Conservation (phyloP, 2,329 filamentous ascomycete species). For the Aureobasidium sp. region DNA sequence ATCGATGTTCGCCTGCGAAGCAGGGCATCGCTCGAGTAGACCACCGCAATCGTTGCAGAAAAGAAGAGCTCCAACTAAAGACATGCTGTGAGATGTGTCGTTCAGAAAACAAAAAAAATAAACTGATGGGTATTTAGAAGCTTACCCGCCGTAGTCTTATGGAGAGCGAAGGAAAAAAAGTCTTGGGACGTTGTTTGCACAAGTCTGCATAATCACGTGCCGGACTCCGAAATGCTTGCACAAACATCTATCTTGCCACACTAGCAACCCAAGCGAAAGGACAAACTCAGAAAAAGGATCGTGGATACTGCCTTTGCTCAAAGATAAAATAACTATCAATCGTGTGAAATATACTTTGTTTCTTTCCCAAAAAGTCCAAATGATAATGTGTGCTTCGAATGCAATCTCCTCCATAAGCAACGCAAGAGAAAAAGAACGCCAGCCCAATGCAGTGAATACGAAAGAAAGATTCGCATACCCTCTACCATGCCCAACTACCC, state of each 20-base stretch:
- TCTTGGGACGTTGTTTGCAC: neutral
- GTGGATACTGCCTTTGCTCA: neutral
- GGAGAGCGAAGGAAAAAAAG: constrained; percentile 13
- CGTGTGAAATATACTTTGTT: neutral
- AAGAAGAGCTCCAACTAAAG: constrained; percentile 80
- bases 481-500: constrained; percentile 41
- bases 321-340: neutral
- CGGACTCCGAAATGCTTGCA: too few species aligned
- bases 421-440: neutral
- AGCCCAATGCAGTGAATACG: neutral
- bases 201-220: constrained; percentile 2
- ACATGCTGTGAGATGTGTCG: constrained; percentile 51
- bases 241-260: too few species aligned
- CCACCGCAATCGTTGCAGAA: constrained; percentile 94
- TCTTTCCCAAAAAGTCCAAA: neutral
- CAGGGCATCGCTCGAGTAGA: constrained; percentile 72
- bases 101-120: neutral
- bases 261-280: too few species aligned
- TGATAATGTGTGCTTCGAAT: neutral
- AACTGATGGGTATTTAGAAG: neutral
- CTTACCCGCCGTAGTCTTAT: neutral
- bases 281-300: neutral
- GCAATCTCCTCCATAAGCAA: neutral
- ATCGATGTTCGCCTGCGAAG: constrained; percentile 66
- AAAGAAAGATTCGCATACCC: neutral